phyloP scores from a whole-genome alignment of 2,329 filamentous ascomycete genomes.

The Microcyclospora pomicola region DNA sequence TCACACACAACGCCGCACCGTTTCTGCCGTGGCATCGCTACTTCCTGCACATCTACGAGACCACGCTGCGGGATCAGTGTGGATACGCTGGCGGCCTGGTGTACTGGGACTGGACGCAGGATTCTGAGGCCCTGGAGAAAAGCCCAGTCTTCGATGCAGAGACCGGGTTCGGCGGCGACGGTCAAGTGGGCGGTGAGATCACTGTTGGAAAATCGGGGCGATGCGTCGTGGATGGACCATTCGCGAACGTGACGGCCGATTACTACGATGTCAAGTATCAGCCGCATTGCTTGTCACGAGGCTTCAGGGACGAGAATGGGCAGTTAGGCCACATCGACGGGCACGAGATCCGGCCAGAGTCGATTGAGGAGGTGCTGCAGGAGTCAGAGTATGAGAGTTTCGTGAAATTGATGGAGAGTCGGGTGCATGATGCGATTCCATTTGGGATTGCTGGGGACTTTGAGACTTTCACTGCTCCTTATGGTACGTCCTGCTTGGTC shows the following conservation, averaged over 20 bases:
- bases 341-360: conserved; percentile 7
- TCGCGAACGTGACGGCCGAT: conserved; percentile 6
- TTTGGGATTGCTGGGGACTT: conserved; percentile 14
- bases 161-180: conserved; percentile 12
- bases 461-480: conserved; percentile 12
- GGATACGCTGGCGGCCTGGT: conserved; percentile 10
- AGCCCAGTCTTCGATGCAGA: conserved; percentile 6
- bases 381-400: conserved; percentile 8
- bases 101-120: conserved; percentile 18
- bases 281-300: conserved; percentile 14
- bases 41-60: conserved; percentile 15
- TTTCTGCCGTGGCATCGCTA: conserved; percentile 19
- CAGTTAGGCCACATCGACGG: conserved; percentile 10
- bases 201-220: conserved; percentile 7
- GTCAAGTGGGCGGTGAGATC: conserved; percentile 4
- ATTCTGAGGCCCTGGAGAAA: conserved; percentile 6
- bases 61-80: conserved; percentile 11
- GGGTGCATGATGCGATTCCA: conserved; percentile 13
- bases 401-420: conserved; percentile 9
- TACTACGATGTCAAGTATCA: conserved; percentile 7
- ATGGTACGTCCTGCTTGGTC: conserved; percentile 2
- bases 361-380: conserved; percentile 8
- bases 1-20: conserved; percentile 10
- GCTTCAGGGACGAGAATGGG: conserved; percentile 7
- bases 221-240: conserved; percentile 17